phyloP scores from a whole-genome alignment of 768 basidiomycete species.

The Botryobasidium botryosum region DNA sequence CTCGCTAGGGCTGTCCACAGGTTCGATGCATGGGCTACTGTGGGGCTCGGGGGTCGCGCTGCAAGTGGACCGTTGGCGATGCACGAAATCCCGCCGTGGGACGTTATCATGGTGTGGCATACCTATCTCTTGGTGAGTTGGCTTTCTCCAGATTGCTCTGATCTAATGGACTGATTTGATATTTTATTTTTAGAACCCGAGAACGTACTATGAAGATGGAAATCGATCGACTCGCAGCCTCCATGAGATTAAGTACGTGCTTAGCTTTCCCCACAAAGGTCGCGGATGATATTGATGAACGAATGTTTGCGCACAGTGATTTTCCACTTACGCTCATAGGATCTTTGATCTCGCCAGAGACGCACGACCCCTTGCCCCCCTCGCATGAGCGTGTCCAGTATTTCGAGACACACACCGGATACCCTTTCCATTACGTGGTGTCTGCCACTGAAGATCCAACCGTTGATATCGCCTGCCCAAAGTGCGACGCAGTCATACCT shows the following conservation, averaged over 20 bases:
- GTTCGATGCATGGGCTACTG: constrained; percentile 9
- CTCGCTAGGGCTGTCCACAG: constrained; percentile 10
- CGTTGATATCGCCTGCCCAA: background rate
- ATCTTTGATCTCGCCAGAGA: background rate
- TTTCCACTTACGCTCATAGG: background rate
- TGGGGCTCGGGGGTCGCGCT: background rate
- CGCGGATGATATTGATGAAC: background rate
- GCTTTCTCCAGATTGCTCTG: background rate
- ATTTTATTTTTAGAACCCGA: constrained; percentile 11
- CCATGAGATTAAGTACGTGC: constrained; percentile 1
- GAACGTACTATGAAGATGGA: constrained; percentile 12
- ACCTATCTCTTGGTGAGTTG: constrained; percentile 10
- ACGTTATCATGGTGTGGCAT: constrained; percentile 14
- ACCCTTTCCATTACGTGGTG: constrained; percentile 8
- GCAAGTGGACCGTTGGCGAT: background rate
- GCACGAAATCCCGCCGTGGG: constrained; percentile 11
- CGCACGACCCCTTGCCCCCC: background rate
- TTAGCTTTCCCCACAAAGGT: too few species aligned
- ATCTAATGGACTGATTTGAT: too few species aligned
- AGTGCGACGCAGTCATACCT: background rate
- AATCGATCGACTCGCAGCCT: constrained; percentile 1
- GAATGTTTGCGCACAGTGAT: background rate
- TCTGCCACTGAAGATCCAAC: background rate
- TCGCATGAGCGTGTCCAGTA: background rate
- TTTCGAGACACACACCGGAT: constrained; percentile 2